Base-by-base conservation (phyloP, 2,329 filamentous ascomycete species). In the Verticillium longisporum region DNA sequence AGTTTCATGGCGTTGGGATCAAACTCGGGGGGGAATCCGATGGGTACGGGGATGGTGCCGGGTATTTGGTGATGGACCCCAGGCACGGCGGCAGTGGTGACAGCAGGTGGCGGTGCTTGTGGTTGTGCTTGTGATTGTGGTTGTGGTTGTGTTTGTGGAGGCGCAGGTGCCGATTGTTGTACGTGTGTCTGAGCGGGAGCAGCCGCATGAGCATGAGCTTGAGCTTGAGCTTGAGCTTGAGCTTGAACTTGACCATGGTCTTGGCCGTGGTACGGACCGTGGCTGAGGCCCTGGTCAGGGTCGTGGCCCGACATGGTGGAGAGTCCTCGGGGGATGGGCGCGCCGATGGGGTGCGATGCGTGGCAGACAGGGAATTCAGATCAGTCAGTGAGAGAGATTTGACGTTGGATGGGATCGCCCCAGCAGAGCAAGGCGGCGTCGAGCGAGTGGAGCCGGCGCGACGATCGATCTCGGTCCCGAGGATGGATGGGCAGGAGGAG, bases 1-100 rank as follows among this genome's bases (percentile, higher is more conserved):
- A 86, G 73, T 72, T 86, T 86, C 66, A 82, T 72, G 60, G 75
- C 73, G 45, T 77, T 75, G 59, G 76, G 69, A 62, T 83, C 80
- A 63, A 62, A 62, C 58, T 64, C 65, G 32, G 66, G 63, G 56
- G 67, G 66, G 14, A 58, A 33, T n/a, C 56, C 56, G 36, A 18
- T 38, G 21, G 56, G 56, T 5, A 56, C 55, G 11, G 33, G 55
- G 18, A 50, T 50, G n/a, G 41, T 50, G 41, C 41, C 41, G 6
- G 41, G 41, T 50, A 21, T 50, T n/a, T 50, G 41, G n/a, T 50
- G 41, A 10, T 50, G 41, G 6, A 10, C 7, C n/a, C 41, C 18
- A 7, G 41, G 7, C n/a, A n/a, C 38, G n/a, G 68, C 62, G 15
- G 63, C 70, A 69, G 65, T 71, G 69, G 64, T 26, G 2, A 3